A percentile compares a stretch with the other conserved stretches of the same genome.
phyloP scores from a whole-genome alignment of 176 grass and related monocot genomes.

The bread wheat (Triticum aestivum) region IWGSC_CS_RefSeq_v2.1 NC_057813.1:218621221-218621720 shows the following conservation, averaged over 20 bases:
- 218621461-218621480: not conserved
- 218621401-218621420: not conserved
- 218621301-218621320: not conserved
- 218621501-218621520: not conserved
- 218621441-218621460: not conserved
- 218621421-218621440: not conserved
- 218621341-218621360: not conserved
- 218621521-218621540: not conserved
- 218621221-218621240: not conserved
- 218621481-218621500: not conserved
- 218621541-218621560: not conserved
- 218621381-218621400: not conserved
- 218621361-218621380: not conserved
- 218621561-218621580: not conserved
- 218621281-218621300: not conserved
- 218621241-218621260: not conserved
- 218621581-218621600: not conserved
- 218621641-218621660: not conserved
- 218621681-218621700: slow-evolving; percentile 6
- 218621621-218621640: not conserved
- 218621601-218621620: not conserved
- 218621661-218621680: not conserved
- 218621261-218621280: not conserved
- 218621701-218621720: slow-evolving; percentile 52
- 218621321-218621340: not conserved